Base-by-base conservation (phyloP, 371 early-diverging fungal species). In the Mortierella sp. region DNA sequence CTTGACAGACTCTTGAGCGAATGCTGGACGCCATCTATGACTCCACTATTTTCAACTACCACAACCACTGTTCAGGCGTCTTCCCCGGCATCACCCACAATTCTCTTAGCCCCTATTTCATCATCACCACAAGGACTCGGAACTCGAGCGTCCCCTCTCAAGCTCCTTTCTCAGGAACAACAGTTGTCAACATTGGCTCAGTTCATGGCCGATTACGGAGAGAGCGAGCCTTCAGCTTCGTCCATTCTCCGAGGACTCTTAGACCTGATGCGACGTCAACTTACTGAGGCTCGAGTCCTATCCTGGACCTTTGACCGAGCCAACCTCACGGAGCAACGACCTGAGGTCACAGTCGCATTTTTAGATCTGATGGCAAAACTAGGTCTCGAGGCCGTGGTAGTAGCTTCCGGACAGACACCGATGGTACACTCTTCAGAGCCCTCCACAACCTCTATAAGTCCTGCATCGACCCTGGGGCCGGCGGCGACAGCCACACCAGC, bases 321-420 rank as follows among this genome's bases (percentile, higher is more conserved):
- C 37, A 77, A 77, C 58, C 37, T 77, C 46, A 77, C 79, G 21
- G 79, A 77, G n/a, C 79, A 77, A 28, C 72, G 66, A 25, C 65
- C 65, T 45, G 79, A 72, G n/a, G 69, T 61, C 15, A 68, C 79
- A 2, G 58, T 65, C 0, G 79, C 79, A 1, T 68, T 72, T 44
- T 25, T 77, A 57, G 79, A 77, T 26, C 51, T 77, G 62, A 1
- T 72, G 21, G 79, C 72, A 1, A 28, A 51, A 28, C 69, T 77
- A 0, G 79, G 72, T 0, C 37, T 77, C n/a, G 72, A 77, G 44
- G 23, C 60, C 2, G 58, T 68, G 18, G 55, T 21, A n/a, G 28
- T 3, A 9, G 37, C 37, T 26, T 11, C 9, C 53, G 9, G 23
- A n/a, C n/a, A n/a, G n/a, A n/a, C 9, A 3, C 12, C 4, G 4